Evolutionary conservation across 257 asterid genomes (phyloP), one percentile per base, ranked within the genome.

Genomic region (Striga asiatica): DNA sequence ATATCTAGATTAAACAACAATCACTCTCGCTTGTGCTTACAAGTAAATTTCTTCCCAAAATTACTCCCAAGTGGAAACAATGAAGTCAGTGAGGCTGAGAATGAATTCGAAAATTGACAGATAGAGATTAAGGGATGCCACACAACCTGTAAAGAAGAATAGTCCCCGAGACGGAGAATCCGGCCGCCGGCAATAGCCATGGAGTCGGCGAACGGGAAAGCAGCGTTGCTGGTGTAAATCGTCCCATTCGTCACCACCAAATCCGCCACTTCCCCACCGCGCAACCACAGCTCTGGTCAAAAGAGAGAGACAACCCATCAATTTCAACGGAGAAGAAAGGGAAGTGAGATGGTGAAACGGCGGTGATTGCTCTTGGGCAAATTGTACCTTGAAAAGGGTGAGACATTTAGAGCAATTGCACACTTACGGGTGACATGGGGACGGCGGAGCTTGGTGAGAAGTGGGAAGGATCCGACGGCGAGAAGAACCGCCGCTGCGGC

Each of bases 121-220:
- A n/a, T n/a, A n/a, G n/a, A n/a, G n/a, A n/a, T n/a, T n/a, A n/a
- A 37, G 18, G 0, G 43, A 37, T 23, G 13, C 39, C n/a, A n/a
- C n/a, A n/a, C n/a, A n/a, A 81, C 95, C 93, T 81, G 64, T 31
- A 81, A 0, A 43, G 79, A 65, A 29, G 88, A 73, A 64, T 64
- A 76, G 55, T 51, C 63, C 35, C 93, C 95, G 35, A 82, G 35
- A 19, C 84, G 76, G 18, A 88, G 62, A 72, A 88, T 66, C 43
- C 88, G 87, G 3, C 82, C 85, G 37, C 67, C 62, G 52, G 71
- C 76, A 67, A 88, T 61, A 54, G 95, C 97, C 82, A 88, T 84
- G 14, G 95, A 81, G 50, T 84, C 84, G 35, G 79, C 93, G 64
- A 81, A 78, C 17, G 82, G 93, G 21, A 71, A 70, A 60, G 78